These are phyloP conservation scores for Boeremia lycopersici DNA, from an alignment of 2,329 filamentous ascomycete species.

Conservation along the genomic window DNA sequence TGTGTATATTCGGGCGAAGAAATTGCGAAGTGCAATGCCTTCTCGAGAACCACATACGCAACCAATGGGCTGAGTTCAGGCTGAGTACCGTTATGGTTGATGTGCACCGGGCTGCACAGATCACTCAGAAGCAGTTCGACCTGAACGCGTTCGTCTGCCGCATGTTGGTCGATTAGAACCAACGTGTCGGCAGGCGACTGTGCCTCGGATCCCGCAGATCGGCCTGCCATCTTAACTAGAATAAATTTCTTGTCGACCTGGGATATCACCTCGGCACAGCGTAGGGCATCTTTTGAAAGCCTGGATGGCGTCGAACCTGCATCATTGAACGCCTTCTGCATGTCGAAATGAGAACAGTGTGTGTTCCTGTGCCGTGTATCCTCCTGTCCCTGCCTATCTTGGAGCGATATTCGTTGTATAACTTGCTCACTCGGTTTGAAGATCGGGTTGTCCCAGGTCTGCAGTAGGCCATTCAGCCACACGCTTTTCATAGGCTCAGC, in stretches of 20 bases:
- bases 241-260: conserved; percentile 95
- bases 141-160: conserved; percentile 85
- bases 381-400: conserved; percentile 10
- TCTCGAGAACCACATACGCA: conserved; percentile 47
- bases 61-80: conserved; percentile 42
- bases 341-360: conserved; percentile 19
- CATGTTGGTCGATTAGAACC: conserved; percentile 89
- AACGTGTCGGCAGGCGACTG: conserved; percentile 53
- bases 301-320: conserved; percentile 30
- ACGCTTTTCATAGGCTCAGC: conserved; percentile 19
- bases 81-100: conserved; percentile 26
- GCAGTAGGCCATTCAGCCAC: conserved; percentile 68
- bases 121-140: conserved; percentile 74
- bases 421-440: conserved; percentile 62
- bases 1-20: conserved; percentile 64
- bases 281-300: conserved; percentile 63
- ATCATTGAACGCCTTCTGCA: conserved; percentile 33
- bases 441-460: conserved; percentile 76
- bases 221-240: conserved; percentile 62
- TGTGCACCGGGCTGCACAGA: conserved; percentile 51
- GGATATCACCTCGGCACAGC: conserved; percentile 68
- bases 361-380: conserved; percentile 3
- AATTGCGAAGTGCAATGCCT: conserved; percentile 69
- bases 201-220: conserved; percentile 15
- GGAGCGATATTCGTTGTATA: conserved; percentile 49